phyloP scores from a whole-genome alignment of 2,329 filamentous ascomycete species.

The Rhytidhysteron rufulum region DNA sequence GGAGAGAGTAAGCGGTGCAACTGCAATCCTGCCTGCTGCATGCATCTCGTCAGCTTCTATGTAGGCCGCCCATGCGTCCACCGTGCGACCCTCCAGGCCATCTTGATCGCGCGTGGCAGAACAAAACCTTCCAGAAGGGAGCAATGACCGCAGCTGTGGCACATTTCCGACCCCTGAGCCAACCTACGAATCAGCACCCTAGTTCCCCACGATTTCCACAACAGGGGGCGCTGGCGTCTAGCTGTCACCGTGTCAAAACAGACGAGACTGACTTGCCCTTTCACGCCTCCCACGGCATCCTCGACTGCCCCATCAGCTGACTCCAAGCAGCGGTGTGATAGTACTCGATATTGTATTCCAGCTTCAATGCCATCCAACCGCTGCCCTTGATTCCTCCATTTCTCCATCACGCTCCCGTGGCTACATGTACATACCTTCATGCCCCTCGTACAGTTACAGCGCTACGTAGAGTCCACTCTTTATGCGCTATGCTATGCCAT shows the following conservation, averaged over 20 bases:
- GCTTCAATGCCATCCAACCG: constrained; percentile 17
- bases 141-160: constrained; percentile 1
- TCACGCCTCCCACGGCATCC: constrained; percentile 4
- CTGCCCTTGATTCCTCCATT: constrained; percentile 5
- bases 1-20: neutral
- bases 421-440: no score
- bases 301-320: constrained; percentile 14
- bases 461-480: neutral
- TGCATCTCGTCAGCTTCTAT: neutral
- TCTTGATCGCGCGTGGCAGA: neutral
- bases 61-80: neutral
- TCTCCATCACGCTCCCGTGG: constrained; percentile 6
- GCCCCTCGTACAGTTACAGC: constrained; percentile 3
- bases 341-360: constrained; percentile 4
- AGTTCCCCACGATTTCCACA: constrained; percentile 4
- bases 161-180: neutral
- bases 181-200: constrained; percentile 6
- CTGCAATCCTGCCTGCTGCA: neutral
- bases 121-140: constrained; percentile 3
- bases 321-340: constrained; percentile 32
- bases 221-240: neutral
- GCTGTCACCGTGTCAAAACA: neutral
- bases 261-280: constrained; percentile 5
- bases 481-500: no score
- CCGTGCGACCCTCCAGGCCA: neutral